Evolutionary conservation across 352 stramenopile genomes (phyloP).

Genomic region (Pythium aristosporum): DNA sequence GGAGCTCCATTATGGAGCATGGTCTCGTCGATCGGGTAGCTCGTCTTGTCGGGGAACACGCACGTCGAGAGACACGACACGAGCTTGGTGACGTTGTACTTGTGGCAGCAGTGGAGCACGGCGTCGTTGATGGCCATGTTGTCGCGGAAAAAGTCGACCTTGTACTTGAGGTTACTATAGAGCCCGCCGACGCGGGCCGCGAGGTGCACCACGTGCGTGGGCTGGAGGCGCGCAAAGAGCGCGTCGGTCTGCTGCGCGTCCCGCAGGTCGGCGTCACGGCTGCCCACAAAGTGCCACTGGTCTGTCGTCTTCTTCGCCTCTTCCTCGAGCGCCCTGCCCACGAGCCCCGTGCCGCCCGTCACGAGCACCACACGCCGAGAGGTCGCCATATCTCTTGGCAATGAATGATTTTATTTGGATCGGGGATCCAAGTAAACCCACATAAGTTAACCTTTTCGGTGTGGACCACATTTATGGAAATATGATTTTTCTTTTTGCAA

Average conservation of each 20-base stretch:
- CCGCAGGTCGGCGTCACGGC: conserved; percentile 94
- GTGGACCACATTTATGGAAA: background rate
- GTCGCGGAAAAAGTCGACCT: conserved; percentile 98
- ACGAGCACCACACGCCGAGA: conserved; percentile 83
- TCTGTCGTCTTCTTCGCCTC: conserved; percentile 33
- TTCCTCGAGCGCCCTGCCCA: conserved; percentile 81
- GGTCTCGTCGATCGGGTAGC: conserved; percentile 98
- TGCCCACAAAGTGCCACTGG: conserved; percentile 92
- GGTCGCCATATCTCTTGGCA: background rate
- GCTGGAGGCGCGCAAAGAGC: conserved; percentile 93
- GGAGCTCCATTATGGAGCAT: conserved; percentile 93
- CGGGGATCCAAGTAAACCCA: background rate
- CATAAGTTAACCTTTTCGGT: conserved; percentile 4
- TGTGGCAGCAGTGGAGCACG: conserved; percentile 95
- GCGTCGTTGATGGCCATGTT: conserved; percentile 99
- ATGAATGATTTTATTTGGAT: background rate
- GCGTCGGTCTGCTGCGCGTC: conserved; percentile 72
- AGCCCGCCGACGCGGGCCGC: conserved; percentile 93
- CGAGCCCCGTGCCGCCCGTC: conserved; percentile 95
- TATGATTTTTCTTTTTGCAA: background rate
- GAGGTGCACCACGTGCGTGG: conserved; percentile 98
- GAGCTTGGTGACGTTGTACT: conserved; percentile 90
- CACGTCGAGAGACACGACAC: conserved; percentile 98
- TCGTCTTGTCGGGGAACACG: conserved; percentile 98
- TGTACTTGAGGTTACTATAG: conserved; percentile 79